A percentile compares a stretch with the other conserved stretches of the same genome.
Evolutionary conservation across 306 rosid genomes (phyloP).

Genomic region (Cucurbita argyrosperma): DNA sequence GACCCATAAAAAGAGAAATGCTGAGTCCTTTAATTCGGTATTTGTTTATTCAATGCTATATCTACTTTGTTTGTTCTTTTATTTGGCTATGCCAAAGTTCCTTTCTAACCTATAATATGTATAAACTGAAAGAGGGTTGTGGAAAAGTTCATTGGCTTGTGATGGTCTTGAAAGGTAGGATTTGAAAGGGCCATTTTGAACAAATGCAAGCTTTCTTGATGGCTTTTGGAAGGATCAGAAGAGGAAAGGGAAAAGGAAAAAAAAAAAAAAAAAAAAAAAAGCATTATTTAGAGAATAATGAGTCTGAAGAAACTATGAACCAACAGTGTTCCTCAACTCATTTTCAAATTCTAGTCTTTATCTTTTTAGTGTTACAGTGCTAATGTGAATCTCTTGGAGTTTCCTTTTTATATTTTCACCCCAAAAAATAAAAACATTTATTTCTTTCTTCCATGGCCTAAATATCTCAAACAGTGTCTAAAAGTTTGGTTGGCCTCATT

Average conservation of each 20-base stretch:
- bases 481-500: background rate
- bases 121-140: background rate
- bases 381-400: slow-evolving; percentile 20
- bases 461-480: slow-evolving; percentile 5
- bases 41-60: too few species aligned
- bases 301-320: background rate
- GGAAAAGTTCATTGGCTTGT: background rate
- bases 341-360: slow-evolving; percentile 41
- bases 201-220: background rate
- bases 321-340: slow-evolving; percentile 20
- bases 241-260: background rate
- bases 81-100: background rate
- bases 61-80: background rate
- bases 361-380: slow-evolving; percentile 16
- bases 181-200: background rate
- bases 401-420: background rate
- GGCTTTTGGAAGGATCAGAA: background rate
- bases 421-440: background rate
- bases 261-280: background rate
- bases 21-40: too few species aligned
- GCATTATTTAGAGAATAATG: background rate
- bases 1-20: background rate
- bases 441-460: background rate
- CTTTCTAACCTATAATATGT: background rate
- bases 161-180: slow-evolving; percentile 1